Percentiles rank a stretch among this genome's conserved stretches.
phyloP scores from a whole-genome alignment of 2,329 filamentous ascomycete genomes.

The Ascochyta lentis region DNA sequence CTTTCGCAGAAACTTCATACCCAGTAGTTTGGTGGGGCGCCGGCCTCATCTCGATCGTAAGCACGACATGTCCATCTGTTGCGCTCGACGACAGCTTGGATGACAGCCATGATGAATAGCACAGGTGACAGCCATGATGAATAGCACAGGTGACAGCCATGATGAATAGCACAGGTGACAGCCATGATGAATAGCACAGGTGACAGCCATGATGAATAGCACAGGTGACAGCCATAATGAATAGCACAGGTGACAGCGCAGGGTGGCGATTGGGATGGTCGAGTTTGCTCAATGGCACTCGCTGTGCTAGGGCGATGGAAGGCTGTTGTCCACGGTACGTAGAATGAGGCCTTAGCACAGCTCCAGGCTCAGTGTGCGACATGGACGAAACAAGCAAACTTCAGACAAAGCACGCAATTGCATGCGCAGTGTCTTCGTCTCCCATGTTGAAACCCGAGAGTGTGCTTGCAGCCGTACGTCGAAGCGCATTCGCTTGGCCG shows the following conservation, averaged over 20 bases:
- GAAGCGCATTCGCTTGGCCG: neutral
- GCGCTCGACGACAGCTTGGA: neutral
- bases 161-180: too few relatives aligned
- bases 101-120: neutral
- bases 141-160: neutral
- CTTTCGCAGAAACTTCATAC: neutral
- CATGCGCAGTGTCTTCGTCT: neutral
- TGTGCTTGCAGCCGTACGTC: constrained; percentile 6
- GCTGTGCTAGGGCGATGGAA: neutral
- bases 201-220: neutral
- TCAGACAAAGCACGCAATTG: neutral
- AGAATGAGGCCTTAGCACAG: neutral
- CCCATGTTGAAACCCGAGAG: neutral
- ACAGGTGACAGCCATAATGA: too few relatives aligned
- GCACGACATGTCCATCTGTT: neutral
- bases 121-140: neutral
- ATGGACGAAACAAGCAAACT: neutral
- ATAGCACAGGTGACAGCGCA: neutral
- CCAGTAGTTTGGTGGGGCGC: constrained; percentile 7
- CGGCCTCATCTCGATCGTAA: neutral
- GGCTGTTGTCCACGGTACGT: neutral
- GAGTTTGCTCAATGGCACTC: neutral
- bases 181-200: neutral
- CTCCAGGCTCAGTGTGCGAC: neutral
- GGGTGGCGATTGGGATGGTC: neutral